A percentile compares a stretch with the other conserved stretches of the same genome.
phyloP scores from a whole-genome alignment of 352 stramenopile genomes.

The Phytophthora foliorum region DNA sequence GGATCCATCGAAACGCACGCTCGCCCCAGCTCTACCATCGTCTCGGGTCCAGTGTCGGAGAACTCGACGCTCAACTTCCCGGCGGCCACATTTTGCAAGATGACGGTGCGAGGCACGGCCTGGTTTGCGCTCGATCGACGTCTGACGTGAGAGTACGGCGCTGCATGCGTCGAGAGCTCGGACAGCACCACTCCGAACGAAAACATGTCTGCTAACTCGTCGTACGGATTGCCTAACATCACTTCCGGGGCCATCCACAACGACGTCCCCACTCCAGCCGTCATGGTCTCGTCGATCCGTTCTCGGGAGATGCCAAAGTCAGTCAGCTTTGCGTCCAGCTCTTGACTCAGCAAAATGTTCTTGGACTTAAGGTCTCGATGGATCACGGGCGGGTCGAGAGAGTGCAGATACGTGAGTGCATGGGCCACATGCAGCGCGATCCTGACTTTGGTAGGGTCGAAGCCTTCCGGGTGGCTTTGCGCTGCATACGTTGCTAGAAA shows the following conservation, averaged over 20 bases:
- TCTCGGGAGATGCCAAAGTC: constrained; percentile 62
- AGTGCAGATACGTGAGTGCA: constrained; percentile 27
- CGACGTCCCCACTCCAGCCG: constrained; percentile 16
- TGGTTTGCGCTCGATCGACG: constrained; percentile 3
- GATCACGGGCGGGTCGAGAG: constrained; percentile 52
- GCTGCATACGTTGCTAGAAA: constrained; percentile 8
- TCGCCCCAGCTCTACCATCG: constrained; percentile 25
- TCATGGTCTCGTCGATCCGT: constrained; percentile 23
- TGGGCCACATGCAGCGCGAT: constrained; percentile 25
- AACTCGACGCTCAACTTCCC: constrained; percentile 43
- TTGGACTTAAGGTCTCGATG: constrained; percentile 80
- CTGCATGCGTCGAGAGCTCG: constrained; percentile 18
- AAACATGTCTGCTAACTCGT: constrained; percentile 27
- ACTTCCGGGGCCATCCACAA: constrained; percentile 24
- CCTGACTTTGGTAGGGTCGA: constrained; percentile 20
- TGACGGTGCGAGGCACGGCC: constrained; percentile 31
- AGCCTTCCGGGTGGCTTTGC: constrained; percentile 10
- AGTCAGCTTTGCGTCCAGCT: constrained; percentile 54
- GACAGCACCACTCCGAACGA: constrained; percentile 28
- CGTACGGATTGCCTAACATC: constrained; percentile 21
- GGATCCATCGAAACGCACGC: constrained; percentile 40
- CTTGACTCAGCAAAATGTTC: constrained; percentile 68
- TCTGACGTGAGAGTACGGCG: constrained; percentile 12
- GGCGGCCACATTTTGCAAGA: constrained; percentile 47
- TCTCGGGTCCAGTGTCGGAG: constrained; percentile 10